Conservation (phyloP, 495 filamentous ascomycete species). For the Talaromyces liani region DNA sequence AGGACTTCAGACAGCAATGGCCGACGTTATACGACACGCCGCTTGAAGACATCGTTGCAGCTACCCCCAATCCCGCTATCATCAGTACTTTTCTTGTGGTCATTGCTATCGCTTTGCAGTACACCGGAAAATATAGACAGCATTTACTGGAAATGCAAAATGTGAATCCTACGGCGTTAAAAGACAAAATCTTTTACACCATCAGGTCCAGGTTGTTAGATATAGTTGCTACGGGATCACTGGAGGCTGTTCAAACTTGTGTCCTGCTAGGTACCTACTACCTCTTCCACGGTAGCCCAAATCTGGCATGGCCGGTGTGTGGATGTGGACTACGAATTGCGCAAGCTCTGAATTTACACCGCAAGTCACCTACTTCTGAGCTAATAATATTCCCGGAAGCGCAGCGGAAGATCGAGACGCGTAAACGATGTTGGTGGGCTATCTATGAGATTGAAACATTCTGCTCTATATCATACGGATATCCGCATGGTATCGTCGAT, state of each 20-base stretch:
- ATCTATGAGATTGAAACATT: constrained; percentile 35
- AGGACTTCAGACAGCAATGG: constrained; percentile 26
- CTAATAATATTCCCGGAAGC: neutral
- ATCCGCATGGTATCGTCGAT: constrained; percentile 26
- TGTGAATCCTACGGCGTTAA: no score
- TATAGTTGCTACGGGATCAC: no score
- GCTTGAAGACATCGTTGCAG: constrained; percentile 2
- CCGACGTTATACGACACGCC: constrained; percentile 13
- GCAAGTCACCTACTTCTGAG: no score
- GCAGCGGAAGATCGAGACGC: constrained; percentile 17
- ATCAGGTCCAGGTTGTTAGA: no score
- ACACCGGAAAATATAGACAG: no score
- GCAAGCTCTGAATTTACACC: constrained; percentile 29
- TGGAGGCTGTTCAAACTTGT: no score
- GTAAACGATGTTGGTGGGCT: constrained; percentile 36
- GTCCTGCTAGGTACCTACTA: constrained; percentile 13
- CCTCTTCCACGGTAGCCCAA: constrained; percentile 26
- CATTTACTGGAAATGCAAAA: no score
- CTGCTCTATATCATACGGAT: constrained; percentile 30
- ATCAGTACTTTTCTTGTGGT: no score
- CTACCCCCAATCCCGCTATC: no score
- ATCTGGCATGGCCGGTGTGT: constrained; percentile 30
- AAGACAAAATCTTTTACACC: no score
- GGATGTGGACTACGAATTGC: constrained; percentile 28
- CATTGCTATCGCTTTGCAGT: no score